A percentile compares a stretch with the other conserved stretches of the same genome.
Evolutionary conservation across 306 rosid species (phyloP).

Genomic region (Gillenia trifoliata): DNA sequence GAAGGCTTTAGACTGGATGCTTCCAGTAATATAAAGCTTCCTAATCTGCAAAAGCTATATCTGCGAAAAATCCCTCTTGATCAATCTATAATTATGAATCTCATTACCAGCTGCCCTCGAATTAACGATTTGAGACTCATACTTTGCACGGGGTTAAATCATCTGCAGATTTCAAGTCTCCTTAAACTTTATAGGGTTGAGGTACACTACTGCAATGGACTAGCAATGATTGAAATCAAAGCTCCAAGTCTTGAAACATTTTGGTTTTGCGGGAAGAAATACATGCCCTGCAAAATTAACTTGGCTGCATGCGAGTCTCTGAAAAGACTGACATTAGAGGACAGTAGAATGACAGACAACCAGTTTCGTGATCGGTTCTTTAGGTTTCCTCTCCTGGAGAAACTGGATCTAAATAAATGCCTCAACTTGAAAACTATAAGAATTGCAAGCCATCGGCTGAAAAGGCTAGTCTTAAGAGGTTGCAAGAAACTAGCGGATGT

Average conservation of each 20-base stretch:
- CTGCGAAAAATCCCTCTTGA: background rate
- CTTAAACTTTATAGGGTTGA: conserved; percentile 10
- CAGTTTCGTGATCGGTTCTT: conserved; percentile 3
- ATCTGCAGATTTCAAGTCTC: conserved; percentile 4
- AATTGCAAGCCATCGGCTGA: conserved; percentile 9
- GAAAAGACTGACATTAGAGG: conserved; percentile 47
- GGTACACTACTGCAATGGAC: conserved; percentile 1
- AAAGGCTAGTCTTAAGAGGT: conserved; percentile 14
- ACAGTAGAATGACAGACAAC: conserved; percentile 34
- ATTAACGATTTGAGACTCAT: conserved; percentile 53
- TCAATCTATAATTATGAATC: conserved; percentile 12
- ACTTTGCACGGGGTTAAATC: conserved; percentile 35
- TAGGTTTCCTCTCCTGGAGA: conserved; percentile 27
- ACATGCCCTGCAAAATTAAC: conserved; percentile 31
- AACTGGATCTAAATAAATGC: conserved; percentile 12
- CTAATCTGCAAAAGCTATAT: conserved; percentile 7
- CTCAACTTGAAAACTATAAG: background rate
- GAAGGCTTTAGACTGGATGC: conserved; percentile 2
- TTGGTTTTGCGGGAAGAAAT: conserved; percentile 42
- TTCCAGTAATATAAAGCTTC: background rate
- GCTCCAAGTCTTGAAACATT: conserved; percentile 52
- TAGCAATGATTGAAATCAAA: conserved; percentile 24
- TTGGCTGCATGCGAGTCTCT: conserved; percentile 38
- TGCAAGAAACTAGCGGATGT: background rate
- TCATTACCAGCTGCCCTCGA: conserved; percentile 35